Percentiles rank a stretch among this genome's conserved stretches.
phyloP scores from a whole-genome alignment of 1,139 yeast genomes.

The Taphrina pruni region DNA sequence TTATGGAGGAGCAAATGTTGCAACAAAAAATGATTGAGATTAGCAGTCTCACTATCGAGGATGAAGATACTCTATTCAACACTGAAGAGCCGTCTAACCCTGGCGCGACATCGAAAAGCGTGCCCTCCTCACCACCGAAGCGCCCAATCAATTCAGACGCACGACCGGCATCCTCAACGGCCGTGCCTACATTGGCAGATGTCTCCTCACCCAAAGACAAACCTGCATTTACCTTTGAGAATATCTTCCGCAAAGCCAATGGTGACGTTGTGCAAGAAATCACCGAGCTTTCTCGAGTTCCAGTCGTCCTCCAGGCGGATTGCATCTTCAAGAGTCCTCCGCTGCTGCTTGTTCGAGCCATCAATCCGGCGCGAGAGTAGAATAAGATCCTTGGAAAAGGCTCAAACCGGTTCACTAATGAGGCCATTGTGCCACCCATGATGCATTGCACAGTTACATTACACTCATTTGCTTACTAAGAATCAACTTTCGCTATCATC shows the following conservation, averaged over 20 bases:
- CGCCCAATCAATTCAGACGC: slow-evolving; percentile 47
- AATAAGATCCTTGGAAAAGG: not conserved
- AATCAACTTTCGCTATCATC: slow-evolving; percentile 17
- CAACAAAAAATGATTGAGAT: slow-evolving; percentile 44
- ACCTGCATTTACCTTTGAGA: slow-evolving; percentile 44
- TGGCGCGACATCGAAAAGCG: slow-evolving; percentile 47
- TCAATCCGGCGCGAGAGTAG: slow-evolving; percentile 64
- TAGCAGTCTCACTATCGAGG: slow-evolving; percentile 51
- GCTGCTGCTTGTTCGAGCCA: slow-evolving; percentile 88
- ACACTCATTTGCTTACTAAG: slow-evolving; percentile 17
- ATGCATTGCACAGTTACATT: slow-evolving; percentile 8
- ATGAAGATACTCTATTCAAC: slow-evolving; percentile 44
- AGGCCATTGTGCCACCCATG: slow-evolving; percentile 5
- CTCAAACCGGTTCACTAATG: not conserved
- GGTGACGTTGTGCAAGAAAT: slow-evolving; percentile 70
- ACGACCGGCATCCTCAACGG: slow-evolving; percentile 44
- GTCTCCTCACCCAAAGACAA: slow-evolving; percentile 35
- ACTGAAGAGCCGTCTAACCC: slow-evolving; percentile 44
- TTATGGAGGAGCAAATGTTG: slow-evolving; percentile 50
- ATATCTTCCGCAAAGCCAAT: slow-evolving; percentile 43
- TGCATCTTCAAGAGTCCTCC: slow-evolving; percentile 90
- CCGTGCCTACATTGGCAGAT: slow-evolving; percentile 44
- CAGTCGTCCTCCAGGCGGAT: slow-evolving; percentile 86
- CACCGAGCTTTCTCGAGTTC: slow-evolving; percentile 75
- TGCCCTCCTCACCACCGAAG: slow-evolving; percentile 50